phyloP scores from a whole-genome alignment of 805 yeast genomes.

The Wickerhamomyces kurtzmanii region DNA sequence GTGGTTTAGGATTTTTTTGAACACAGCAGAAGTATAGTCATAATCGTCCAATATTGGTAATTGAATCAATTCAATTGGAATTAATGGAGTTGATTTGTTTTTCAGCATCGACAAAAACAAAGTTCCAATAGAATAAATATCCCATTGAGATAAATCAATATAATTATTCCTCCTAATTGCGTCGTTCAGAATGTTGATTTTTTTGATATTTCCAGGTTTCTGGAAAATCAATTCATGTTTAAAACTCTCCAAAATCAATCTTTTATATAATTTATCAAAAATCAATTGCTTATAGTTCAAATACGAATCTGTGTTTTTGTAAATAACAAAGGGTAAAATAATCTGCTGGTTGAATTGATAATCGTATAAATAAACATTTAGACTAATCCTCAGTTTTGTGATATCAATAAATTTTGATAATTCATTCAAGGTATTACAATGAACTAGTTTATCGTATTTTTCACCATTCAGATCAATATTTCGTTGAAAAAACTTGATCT shows the following conservation, averaged over 20 bases:
- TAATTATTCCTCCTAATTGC: slow-evolving; percentile 47
- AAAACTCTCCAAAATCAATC: slow-evolving; percentile 32
- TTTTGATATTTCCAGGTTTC: slow-evolving; percentile 44
- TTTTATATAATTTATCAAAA: slow-evolving; percentile 41
- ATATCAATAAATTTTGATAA: slow-evolving; percentile 47
- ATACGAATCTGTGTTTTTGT: slow-evolving; percentile 21
- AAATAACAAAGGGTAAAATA: slow-evolving; percentile 31
- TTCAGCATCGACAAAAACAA: slow-evolving; percentile 34
- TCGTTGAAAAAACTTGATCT: slow-evolving; percentile 29
- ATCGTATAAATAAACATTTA: slow-evolving; percentile 66
- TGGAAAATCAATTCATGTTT: slow-evolving; percentile 39
- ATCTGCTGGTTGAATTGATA: slow-evolving; percentile 40
- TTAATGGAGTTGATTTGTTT: slow-evolving; percentile 42
- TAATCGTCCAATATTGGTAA: slow-evolving; percentile 45
- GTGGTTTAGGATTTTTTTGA: slow-evolving; percentile 22
- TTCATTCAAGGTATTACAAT: slow-evolving; percentile 24
- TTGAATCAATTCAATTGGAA: slow-evolving; percentile 36
- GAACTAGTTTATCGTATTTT: slow-evolving; percentile 14
- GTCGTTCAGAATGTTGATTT: slow-evolving; percentile 30
- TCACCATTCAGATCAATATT: slow-evolving; percentile 8
- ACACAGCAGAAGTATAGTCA: slow-evolving; percentile 28
- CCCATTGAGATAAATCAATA: slow-evolving; percentile 57
- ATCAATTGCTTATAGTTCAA: slow-evolving; percentile 25
- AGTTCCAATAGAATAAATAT: slow-evolving; percentile 34
- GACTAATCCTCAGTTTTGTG: slow-evolving; percentile 63